Evolutionary conservation across 2,329 filamentous ascomycete genomes (phyloP).

Genomic region (Cryphonectria carpinicola): DNA sequence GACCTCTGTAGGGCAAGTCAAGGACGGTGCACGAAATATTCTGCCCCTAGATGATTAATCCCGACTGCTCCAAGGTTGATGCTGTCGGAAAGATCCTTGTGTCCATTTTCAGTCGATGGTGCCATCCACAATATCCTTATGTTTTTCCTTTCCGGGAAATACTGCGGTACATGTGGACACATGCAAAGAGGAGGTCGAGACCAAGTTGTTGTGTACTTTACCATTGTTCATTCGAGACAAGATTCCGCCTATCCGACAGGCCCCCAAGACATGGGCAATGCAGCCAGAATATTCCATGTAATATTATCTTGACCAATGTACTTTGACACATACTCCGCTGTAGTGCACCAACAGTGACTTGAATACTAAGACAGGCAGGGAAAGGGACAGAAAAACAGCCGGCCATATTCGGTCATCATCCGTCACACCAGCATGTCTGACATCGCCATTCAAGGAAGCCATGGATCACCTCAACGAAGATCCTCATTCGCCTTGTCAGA

Average conservation of each 20-base stretch:
- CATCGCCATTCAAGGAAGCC: not conserved
- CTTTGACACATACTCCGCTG: not conserved
- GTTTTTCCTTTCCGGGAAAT: not conserved
- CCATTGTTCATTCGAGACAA: not conserved
- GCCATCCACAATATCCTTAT: not conserved
- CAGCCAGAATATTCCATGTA: conserved; percentile 8
- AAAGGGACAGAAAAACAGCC: not conserved
- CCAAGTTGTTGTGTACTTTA: not conserved
- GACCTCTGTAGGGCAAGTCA: conserved; percentile 17
- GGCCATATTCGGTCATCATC: not conserved
- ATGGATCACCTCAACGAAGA: not conserved
- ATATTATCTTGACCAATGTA: not conserved
- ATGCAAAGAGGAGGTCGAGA: not conserved
- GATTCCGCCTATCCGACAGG: conserved; percentile 19
- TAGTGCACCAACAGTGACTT: conserved; percentile 4
- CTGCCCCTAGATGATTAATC: conserved; percentile 18
- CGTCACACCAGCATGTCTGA: not conserved
- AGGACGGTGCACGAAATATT: conserved; percentile 21
- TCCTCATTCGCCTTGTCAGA: not conserved
- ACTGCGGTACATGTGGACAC: not conserved
- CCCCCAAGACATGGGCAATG: conserved; percentile 1
- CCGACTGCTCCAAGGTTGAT: not conserved
- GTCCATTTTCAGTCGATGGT: not conserved
- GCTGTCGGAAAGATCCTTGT: no score
- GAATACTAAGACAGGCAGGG: conserved; percentile 7